Conservation (phyloP, 331 rosid species). For the Stylosanthes scabra region DNA sequence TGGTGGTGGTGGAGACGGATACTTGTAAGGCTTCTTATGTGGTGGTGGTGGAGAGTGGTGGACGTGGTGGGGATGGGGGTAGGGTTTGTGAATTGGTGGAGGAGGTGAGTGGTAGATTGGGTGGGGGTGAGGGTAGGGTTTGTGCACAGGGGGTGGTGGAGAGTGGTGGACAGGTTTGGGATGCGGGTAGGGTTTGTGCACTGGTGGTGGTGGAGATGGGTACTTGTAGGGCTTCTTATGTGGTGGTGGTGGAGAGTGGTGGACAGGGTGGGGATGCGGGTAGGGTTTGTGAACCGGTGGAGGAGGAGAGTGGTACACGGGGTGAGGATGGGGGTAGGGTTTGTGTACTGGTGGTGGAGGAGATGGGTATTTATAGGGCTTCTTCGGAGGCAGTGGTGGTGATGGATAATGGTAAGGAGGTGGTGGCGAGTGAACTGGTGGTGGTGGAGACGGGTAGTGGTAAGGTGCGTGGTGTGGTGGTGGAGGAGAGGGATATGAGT, state of each 20-base stretch:
- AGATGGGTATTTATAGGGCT: constrained; percentile 31
- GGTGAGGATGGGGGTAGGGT: background rate
- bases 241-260: constrained; percentile 29
- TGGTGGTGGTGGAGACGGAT: constrained; percentile 39
- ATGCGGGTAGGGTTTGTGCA: constrained; percentile 11
- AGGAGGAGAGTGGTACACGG: constrained; percentile 40
- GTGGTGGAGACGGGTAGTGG: constrained; percentile 7
- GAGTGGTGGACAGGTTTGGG: constrained; percentile 18
- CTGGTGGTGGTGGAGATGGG: constrained; percentile 48
- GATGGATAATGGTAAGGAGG: constrained; percentile 5
- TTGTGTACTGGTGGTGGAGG: constrained; percentile 45
- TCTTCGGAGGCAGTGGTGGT: constrained; percentile 17
- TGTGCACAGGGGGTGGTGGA: constrained; percentile 39
- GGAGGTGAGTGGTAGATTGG: constrained; percentile 30
- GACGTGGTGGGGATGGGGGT: background rate
- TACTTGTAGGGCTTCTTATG: background rate
- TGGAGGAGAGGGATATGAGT: constrained; percentile 38
- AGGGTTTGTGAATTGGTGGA: constrained; percentile 36
- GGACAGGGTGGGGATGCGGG: background rate
- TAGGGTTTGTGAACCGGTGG: constrained; percentile 41
- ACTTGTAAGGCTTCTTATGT: constrained; percentile 8
- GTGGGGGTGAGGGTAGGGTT: background rate
- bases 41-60: constrained; percentile 47
- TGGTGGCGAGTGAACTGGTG: background rate
- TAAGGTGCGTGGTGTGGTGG: constrained; percentile 7